Evolutionary conservation across 306 rosid genomes (phyloP).

Genomic region (Crataegus laevigata): DNA sequence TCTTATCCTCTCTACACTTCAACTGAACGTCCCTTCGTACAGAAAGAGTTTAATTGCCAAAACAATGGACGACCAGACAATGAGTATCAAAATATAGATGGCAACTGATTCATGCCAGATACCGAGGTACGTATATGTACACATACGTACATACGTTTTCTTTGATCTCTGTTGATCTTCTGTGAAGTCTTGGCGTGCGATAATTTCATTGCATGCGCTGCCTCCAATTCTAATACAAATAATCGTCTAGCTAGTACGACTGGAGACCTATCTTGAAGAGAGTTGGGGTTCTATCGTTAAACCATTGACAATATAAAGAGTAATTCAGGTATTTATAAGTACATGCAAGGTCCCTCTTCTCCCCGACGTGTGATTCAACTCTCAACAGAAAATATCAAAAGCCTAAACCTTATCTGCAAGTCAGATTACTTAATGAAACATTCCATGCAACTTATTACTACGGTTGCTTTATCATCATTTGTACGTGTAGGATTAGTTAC

Average conservation of each 20-base stretch:
- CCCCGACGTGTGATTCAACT: too few species aligned
- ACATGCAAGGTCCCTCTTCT: too few species aligned
- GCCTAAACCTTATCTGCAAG: too few species aligned
- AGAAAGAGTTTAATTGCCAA: constrained; percentile 8
- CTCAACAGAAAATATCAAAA: too few species aligned
- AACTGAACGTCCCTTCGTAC: constrained; percentile 5
- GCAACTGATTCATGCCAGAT: constrained; percentile 11
- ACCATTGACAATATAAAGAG: too few species aligned
- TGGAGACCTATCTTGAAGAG: too few species aligned
- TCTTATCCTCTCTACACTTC: constrained; percentile 20
- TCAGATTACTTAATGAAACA: too few species aligned
- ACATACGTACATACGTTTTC: too few species aligned
- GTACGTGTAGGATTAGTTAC: not conserved
- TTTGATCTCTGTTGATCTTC: not conserved
- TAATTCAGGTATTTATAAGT: too few species aligned
- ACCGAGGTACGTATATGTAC: not conserved
- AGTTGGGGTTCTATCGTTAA: too few species aligned
- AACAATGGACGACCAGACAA: constrained; percentile 14
- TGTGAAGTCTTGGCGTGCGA: too few species aligned
- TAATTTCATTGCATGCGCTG: not conserved
- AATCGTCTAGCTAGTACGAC: not conserved
- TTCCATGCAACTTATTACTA: not conserved
- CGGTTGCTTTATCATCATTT: not conserved
- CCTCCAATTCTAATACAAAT: not conserved
- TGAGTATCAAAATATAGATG: constrained; percentile 15